phyloP scores from a whole-genome alignment of 1,284 basidiomycete species.

The Clitocybe nebularis region DNA sequence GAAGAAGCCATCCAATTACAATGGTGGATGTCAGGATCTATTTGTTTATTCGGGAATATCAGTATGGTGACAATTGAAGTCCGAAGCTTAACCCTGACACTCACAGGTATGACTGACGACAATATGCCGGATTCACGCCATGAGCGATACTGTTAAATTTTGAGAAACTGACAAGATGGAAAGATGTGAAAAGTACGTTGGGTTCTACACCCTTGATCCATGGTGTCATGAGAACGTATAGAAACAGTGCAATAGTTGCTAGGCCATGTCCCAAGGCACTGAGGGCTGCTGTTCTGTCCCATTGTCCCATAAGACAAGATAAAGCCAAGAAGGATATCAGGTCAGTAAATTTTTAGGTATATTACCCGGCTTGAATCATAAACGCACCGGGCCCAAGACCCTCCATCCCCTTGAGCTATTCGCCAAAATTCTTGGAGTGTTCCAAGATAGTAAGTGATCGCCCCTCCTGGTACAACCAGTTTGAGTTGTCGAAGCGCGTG shows the following conservation, averaged over 20 bases:
- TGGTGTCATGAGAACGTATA: constrained; percentile 65
- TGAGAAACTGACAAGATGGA: not conserved
- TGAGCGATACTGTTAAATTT: constrained; percentile 46
- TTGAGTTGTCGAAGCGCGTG: constrained; percentile 67
- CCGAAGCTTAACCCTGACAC: constrained; percentile 10
- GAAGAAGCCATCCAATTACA: constrained; percentile 62
- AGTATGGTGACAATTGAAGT: not conserved
- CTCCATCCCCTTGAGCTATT: constrained; percentile 32
- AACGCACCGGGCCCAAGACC: constrained; percentile 50
- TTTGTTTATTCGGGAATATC: constrained; percentile 2
- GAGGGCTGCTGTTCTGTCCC: constrained; percentile 44
- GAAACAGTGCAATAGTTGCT: constrained; percentile 61
- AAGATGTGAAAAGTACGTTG: constrained; percentile 45
- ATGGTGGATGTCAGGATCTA: constrained; percentile 61
- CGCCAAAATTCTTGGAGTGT: constrained; percentile 48
- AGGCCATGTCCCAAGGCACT: constrained; percentile 48
- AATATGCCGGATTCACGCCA: constrained; percentile 61
- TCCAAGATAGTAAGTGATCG: constrained; percentile 56
- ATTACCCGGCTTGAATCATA: constrained; percentile 1
- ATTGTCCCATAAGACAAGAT: not conserved
- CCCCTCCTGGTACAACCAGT: constrained; percentile 64
- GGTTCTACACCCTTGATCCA: constrained; percentile 61
- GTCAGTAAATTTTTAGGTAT: not conserved
- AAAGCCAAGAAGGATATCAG: not conserved
- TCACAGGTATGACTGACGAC: constrained; percentile 54